Evolutionary conservation across 225 moss, liverwort and hornwort genomes (phyloP), one percentile per base, ranked within the genome.

Genomic region (Bryum argenteum): DNA sequence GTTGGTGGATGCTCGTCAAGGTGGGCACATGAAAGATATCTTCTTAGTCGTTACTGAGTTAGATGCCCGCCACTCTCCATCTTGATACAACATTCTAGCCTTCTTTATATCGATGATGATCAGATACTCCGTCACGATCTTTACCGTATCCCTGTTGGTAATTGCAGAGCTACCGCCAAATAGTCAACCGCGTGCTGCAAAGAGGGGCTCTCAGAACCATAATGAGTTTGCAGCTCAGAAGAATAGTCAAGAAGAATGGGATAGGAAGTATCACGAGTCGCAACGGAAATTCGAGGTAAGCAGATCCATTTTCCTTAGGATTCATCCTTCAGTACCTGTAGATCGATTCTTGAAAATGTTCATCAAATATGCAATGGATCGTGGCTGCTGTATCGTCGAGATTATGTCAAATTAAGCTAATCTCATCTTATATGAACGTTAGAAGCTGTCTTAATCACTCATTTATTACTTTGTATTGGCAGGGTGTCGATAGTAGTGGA

Each of bases 151-250:
- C 11, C 38, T 43, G n/a, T 58, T 68, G 45, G 64, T 66, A 58
- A 43, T 45, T 59, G 59, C 55, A 78, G 84, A 70, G 15, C 21
- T 40, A 70, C 69, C 78, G 28, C 67, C 66, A 65, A 69, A 70
- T 62, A 56, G 12, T 22, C 69, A 65, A 59, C 53, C 41, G 58
- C 72, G 73, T 47, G 51, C 48, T 58, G 54, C 55, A 38, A 73
- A 71, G 19, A 70, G 58, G 67, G 24, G 50, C 43, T 54, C 50
- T 22, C 54, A 67, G 47, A 15, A 73, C 66, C 76, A 65, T 18
- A 73, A 87, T n/a, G 71, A 78, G 58, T 76, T 78, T n/a, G 81
- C 75, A 72, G 75, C 78, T 69, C 81, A 84, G 78, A 81, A 84
- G 58, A 78, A 11, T 75, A 81, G 76, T 58, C 83, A 83, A 78